phyloP scores from a whole-genome alignment of 345 rosid species.

The Hevea brasiliensis region DNA sequence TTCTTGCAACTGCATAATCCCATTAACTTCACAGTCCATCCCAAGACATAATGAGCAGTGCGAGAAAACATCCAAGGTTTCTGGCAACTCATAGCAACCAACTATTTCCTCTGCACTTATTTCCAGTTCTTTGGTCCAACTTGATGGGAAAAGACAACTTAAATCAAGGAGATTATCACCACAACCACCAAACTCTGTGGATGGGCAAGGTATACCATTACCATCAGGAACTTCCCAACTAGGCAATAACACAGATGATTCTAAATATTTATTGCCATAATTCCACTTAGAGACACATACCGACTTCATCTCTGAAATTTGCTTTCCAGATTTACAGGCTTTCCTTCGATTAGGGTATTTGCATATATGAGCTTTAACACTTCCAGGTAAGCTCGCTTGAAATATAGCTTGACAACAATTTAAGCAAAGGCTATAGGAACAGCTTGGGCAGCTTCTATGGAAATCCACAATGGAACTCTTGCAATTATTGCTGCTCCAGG shows the following conservation, averaged over 20 bases:
- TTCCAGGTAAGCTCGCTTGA: conserved; percentile 44
- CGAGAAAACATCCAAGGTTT: conserved; percentile 54
- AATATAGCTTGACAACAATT: conserved; percentile 55
- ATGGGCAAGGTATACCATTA: conserved; percentile 47
- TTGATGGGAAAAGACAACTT: conserved; percentile 49
- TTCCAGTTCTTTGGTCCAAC: conserved; percentile 73
- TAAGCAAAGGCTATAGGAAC: conserved; percentile 64
- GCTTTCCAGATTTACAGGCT: conserved; percentile 26
- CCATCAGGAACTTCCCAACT: conserved; percentile 34
- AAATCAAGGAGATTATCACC: conserved; percentile 51
- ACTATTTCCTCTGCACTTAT: conserved; percentile 79
- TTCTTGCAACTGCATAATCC: conserved; percentile 52
- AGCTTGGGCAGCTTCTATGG: conserved; percentile 66
- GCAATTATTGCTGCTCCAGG: conserved; percentile 52
- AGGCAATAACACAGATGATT: conserved; percentile 32
- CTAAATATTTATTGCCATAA: conserved; percentile 24
- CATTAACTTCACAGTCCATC: conserved; percentile 42
- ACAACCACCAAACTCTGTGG: conserved; percentile 61
- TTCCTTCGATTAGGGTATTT: conserved; percentile 40
- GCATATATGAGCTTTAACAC: conserved; percentile 35
- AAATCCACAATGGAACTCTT: conserved; percentile 55
- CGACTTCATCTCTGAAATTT: conserved; percentile 33
- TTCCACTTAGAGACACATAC: conserved; percentile 23
- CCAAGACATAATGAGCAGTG: conserved; percentile 66
- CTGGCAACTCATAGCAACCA: conserved; percentile 85